Evolutionary conservation across 805 yeast species (phyloP).

Genomic region (Wickerhamiella parazyma): DNA sequence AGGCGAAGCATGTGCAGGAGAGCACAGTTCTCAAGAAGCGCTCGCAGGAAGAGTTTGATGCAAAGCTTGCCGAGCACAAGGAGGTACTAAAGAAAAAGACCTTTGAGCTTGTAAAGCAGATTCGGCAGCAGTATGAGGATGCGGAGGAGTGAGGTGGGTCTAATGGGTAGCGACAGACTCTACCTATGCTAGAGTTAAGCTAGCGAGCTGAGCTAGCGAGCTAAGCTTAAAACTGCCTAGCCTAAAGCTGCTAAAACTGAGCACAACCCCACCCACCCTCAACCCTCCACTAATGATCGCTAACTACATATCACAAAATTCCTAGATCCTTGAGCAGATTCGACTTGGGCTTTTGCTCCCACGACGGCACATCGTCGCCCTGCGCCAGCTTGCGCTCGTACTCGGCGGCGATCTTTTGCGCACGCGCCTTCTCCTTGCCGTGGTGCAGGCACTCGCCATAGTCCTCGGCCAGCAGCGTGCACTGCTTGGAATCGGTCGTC

Average conservation of each 20-base stretch:
- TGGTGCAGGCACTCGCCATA: constrained; percentile 40
- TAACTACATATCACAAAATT: constrained; percentile 16
- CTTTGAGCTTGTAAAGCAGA: background rate
- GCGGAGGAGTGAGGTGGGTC: background rate
- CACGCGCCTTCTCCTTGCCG: constrained; percentile 29
- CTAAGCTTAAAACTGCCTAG: too few relatives aligned
- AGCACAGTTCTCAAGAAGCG: background rate
- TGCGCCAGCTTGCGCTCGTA: constrained; percentile 16
- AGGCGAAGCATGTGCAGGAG: background rate
- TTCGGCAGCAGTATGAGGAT: too few relatives aligned
- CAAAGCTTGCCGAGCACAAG: background rate
- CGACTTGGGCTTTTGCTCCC: constrained; percentile 13
- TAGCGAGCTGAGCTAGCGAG: too few relatives aligned
- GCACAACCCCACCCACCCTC: too few relatives aligned
- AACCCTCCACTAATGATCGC: too few relatives aligned
- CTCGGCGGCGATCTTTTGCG: constrained; percentile 22
- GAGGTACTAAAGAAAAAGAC: background rate
- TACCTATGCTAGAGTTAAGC: too few relatives aligned
- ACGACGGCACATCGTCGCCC: constrained; percentile 20
- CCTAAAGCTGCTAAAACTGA: too few relatives aligned
- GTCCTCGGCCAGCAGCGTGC: constrained; percentile 33
- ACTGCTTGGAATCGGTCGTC: constrained; percentile 27
- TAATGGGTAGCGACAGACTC: too few relatives aligned
- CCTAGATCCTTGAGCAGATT: constrained; percentile 19
- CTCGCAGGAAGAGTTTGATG: background rate